Percentiles rank a stretch among this genome's conserved stretches.
These are phyloP conservation scores for Termitomyces sp. DNA, from an alignment of 768 basidiomycete species.

Conservation along the genomic window DNA sequence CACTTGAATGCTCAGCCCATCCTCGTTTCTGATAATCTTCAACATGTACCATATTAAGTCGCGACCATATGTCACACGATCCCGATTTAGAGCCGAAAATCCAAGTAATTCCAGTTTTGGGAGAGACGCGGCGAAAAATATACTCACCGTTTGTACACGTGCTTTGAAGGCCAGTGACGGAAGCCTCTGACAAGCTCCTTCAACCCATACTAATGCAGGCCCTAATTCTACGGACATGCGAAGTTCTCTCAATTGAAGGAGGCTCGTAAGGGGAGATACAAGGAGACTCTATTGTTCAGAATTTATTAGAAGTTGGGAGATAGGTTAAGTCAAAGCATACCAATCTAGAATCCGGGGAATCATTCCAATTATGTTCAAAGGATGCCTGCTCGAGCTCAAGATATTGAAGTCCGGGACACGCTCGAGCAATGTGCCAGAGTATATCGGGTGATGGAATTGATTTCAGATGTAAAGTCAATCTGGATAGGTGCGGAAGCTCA, in stretches of 20 bases:
- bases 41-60: background rate
- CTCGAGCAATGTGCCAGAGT: background rate
- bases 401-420: background rate
- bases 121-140: background rate
- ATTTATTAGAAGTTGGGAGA: background rate
- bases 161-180: background rate
- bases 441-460: background rate
- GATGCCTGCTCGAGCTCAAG: conserved; percentile 1
- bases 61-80: background rate
- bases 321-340: background rate
- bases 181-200: background rate
- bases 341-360: background rate
- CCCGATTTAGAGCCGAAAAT: background rate
- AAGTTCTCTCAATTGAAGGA: background rate
- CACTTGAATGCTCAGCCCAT: background rate
- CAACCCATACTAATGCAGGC: background rate
- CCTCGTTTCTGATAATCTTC: background rate
- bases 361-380: background rate
- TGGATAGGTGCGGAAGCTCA: background rate
- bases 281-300: background rate
- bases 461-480: background rate
- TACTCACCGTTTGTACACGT: background rate
- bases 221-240: background rate
- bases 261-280: background rate
- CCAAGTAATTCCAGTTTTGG: background rate